These are phyloP conservation scores for Lophiostoma macrostomum DNA, from an alignment of 495 filamentous ascomycete genomes.

Conservation along the genomic window DNA sequence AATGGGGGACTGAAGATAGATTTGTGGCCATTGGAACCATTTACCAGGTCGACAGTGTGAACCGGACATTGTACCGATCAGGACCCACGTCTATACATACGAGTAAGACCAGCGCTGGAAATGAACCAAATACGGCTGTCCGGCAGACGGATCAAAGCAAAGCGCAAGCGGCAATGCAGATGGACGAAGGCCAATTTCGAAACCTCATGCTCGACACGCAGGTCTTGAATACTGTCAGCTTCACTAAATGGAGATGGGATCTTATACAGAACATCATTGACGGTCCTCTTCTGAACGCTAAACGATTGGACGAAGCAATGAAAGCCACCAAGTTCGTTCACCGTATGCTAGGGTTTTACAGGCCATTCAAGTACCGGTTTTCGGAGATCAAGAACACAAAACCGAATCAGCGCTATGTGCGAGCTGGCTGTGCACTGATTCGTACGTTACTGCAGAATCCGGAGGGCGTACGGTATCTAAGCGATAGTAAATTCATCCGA, in stretches of 20 bases:
- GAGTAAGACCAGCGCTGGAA: slow-evolving; percentile 42
- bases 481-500: slow-evolving; percentile 85
- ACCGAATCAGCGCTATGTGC: slow-evolving; percentile 89
- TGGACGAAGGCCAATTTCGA: slow-evolving; percentile 87
- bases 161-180: slow-evolving; percentile 63
- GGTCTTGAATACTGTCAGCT: slow-evolving; percentile 80
- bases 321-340: slow-evolving; percentile 95
- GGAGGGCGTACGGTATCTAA: slow-evolving; percentile 80
- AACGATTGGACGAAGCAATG: slow-evolving; percentile 89
- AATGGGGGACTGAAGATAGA: slow-evolving; percentile 65
- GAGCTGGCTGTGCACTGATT: slow-evolving; percentile 81
- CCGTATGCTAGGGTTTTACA: slow-evolving; percentile 87
- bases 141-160: slow-evolving; percentile 64
- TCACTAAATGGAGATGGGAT: slow-evolving; percentile 95
- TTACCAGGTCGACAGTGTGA: slow-evolving; percentile 97
- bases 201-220: slow-evolving; percentile 81
- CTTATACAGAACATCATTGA: slow-evolving; percentile 86
- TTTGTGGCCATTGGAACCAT: slow-evolving; percentile 81
- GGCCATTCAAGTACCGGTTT: slow-evolving; percentile 95
- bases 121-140: slow-evolving; percentile 13
- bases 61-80: slow-evolving; percentile 85
- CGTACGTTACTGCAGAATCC: slow-evolving; percentile 76
- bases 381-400: slow-evolving; percentile 82
- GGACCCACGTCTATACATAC: slow-evolving; percentile 48
- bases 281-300: slow-evolving; percentile 86